Percentiles rank a stretch among this genome's conserved stretches.
Evolutionary conservation across 2,329 filamentous ascomycete genomes (phyloP).

Genomic region (Epicoccum nigrum): DNA sequence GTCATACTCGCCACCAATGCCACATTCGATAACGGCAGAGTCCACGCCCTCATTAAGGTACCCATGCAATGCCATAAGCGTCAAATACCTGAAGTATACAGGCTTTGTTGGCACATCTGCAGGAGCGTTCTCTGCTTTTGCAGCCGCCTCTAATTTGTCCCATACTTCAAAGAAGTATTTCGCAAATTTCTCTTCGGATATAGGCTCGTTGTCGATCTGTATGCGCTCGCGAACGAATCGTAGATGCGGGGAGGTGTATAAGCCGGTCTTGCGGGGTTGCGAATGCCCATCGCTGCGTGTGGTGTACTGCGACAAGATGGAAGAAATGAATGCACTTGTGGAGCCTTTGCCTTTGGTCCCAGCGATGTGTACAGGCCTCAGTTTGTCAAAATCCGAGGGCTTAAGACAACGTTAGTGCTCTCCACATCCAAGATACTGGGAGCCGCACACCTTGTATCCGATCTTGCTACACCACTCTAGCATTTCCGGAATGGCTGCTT

Average conservation of each 20-base stretch:
- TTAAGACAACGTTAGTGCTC: constrained; percentile 36
- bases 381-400: constrained; percentile 65
- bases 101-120: constrained; percentile 71
- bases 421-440: constrained; percentile 7
- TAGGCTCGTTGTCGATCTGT: constrained; percentile 73
- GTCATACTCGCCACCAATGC: constrained; percentile 92
- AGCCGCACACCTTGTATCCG: constrained; percentile 70
- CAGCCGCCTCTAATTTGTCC: constrained; percentile 67
- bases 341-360: constrained; percentile 96
- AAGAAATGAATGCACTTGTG: constrained; percentile 81
- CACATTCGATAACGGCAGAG: constrained; percentile 86
- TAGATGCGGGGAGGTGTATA: constrained; percentile 87
- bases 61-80: constrained; percentile 83
- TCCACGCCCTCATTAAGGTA: constrained; percentile 79
- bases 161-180: constrained; percentile 84
- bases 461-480: constrained; percentile 75
- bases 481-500: constrained; percentile 81
- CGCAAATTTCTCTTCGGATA: constrained; percentile 72
- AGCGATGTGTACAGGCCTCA: constrained; percentile 79
- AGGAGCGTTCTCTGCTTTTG: constrained; percentile 55
- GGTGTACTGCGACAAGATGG: constrained; percentile 72
- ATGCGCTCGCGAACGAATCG: constrained; percentile 85
- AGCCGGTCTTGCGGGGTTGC: constrained; percentile 66
- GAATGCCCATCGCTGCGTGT: constrained; percentile 43
- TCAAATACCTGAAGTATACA: constrained; percentile 91